Evolutionary conservation across 2,329 filamentous ascomycete genomes (phyloP).

Genomic region (Talaromyces sp.): DNA sequence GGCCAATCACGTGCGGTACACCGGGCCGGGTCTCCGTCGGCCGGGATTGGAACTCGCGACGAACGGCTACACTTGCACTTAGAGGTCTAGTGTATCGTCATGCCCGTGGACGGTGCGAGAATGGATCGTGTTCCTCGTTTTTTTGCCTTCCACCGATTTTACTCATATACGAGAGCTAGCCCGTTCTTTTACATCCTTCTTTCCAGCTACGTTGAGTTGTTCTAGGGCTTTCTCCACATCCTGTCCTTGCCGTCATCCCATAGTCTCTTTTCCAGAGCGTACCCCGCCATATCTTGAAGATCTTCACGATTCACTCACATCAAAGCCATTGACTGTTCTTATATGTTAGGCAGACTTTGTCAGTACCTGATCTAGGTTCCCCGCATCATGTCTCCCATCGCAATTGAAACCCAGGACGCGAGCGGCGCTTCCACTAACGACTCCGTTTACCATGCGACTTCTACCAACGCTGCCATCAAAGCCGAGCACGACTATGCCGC

Average conservation of each 20-base stretch:
- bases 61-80: conserved; percentile 34
- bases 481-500: conserved; percentile 82
- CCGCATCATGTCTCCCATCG: conserved; percentile 25
- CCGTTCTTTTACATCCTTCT: conserved; percentile 9
- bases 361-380: not conserved
- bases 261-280: not conserved
- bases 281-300: conserved; percentile 8
- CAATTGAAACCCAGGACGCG: conserved; percentile 26
- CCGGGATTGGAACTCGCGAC: not conserved
- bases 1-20: conserved; percentile 7
- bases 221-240: not conserved
- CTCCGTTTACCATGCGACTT: conserved; percentile 67
- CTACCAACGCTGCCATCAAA: conserved; percentile 74
- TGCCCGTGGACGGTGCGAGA: conserved; percentile 1
- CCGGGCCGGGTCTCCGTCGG: conserved; percentile 9
- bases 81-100: conserved; percentile 28
- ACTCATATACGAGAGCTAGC: conserved; percentile 6
- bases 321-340: not conserved
- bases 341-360: not conserved
- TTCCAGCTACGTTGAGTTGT: not conserved
- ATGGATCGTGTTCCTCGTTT: conserved; percentile 10
- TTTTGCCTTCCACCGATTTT: conserved; percentile 7
- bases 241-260: not conserved
- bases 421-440: conserved; percentile 40
- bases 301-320: not conserved